These are phyloP conservation scores for Sordaria brevicollis DNA, from an alignment of 495 filamentous ascomycete genomes.

Conservation along the genomic window DNA sequence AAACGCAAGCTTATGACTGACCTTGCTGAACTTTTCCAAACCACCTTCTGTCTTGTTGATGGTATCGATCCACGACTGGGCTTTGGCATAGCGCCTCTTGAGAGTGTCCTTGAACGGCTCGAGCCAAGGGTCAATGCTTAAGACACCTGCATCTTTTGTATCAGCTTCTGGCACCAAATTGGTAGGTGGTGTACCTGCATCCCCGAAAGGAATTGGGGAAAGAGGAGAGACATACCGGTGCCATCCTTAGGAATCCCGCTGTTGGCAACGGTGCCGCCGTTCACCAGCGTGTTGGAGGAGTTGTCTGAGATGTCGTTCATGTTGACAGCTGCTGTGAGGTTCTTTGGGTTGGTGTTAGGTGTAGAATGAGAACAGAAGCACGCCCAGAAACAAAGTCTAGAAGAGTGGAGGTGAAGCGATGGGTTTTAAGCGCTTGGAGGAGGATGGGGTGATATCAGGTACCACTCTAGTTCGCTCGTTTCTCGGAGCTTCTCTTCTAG, in stretches of 20 bases:
- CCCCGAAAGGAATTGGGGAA: not conserved
- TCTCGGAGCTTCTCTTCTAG: not conserved
- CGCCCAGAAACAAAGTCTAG: not conserved
- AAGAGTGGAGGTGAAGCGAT: not conserved
- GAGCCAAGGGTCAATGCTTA: slow-evolving; percentile 84
- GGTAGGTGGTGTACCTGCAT: not conserved
- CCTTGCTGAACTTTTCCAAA: slow-evolving; percentile 83
- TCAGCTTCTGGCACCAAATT: slow-evolving; percentile 10
- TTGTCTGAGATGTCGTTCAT: slow-evolving; percentile 29
- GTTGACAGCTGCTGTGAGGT: slow-evolving; percentile 6
- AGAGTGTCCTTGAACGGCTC: slow-evolving; percentile 72
- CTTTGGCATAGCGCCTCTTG: slow-evolving; percentile 63
- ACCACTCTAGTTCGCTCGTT: not conserved
- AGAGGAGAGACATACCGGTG: slow-evolving; percentile 26
- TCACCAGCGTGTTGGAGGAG: slow-evolving; percentile 29
- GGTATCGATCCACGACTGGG: slow-evolving; percentile 78
- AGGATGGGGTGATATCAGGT: not conserved
- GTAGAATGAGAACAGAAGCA: not conserved
- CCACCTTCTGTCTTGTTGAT: slow-evolving; percentile 81
- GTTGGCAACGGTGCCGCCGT: slow-evolving; percentile 17
- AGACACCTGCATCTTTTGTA: slow-evolving; percentile 50
- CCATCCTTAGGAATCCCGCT: slow-evolving; percentile 34
- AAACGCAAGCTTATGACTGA: slow-evolving; percentile 26
- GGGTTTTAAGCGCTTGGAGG: not conserved
- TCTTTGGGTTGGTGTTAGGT: not conserved